phyloP scores from a whole-genome alignment of 192 early-diverging fungal species.

The Backusella parvicylindrica region DNA sequence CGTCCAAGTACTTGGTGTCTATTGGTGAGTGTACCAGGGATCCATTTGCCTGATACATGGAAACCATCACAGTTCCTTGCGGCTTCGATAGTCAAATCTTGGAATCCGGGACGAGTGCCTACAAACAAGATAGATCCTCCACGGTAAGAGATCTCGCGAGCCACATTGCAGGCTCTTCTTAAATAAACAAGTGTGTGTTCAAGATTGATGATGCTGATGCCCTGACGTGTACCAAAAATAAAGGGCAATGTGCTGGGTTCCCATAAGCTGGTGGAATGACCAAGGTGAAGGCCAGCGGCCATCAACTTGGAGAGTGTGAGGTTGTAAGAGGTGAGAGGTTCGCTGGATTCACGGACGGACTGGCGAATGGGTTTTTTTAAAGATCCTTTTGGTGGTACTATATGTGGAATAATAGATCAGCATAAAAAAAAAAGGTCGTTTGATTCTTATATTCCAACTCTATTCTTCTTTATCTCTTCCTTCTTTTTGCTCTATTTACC shows the following conservation, averaged over 20 bases:
- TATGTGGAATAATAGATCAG: not conserved
- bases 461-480: too few relatives aligned
- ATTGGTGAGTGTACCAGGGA: slow-evolving; percentile 89
- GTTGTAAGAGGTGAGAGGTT: slow-evolving; percentile 38
- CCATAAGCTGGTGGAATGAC: slow-evolving; percentile 75
- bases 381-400: not conserved
- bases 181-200: slow-evolving; percentile 86
- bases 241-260: slow-evolving; percentile 80
- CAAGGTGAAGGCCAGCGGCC: slow-evolving; percentile 86
- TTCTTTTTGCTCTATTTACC: not conserved
- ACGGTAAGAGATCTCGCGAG: slow-evolving; percentile 61
- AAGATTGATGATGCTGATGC: slow-evolving; percentile 91
- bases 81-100: slow-evolving; percentile 71
- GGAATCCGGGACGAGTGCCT: slow-evolving; percentile 69
- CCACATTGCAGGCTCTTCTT: slow-evolving; percentile 75
- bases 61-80: slow-evolving; percentile 73
- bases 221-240: slow-evolving; percentile 86
- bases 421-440: not conserved
- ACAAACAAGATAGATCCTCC: slow-evolving; percentile 87
- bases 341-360: not conserved
- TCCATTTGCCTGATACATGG: slow-evolving; percentile 79
- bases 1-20: slow-evolving; percentile 64
- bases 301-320: slow-evolving; percentile 66
- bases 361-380: slow-evolving; percentile 18
- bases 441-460: too few relatives aligned